Evolutionary conservation across 768 basidiomycete species (phyloP), one percentile per base, ranked within the genome.

Genomic region (Amanita rubescens): DNA sequence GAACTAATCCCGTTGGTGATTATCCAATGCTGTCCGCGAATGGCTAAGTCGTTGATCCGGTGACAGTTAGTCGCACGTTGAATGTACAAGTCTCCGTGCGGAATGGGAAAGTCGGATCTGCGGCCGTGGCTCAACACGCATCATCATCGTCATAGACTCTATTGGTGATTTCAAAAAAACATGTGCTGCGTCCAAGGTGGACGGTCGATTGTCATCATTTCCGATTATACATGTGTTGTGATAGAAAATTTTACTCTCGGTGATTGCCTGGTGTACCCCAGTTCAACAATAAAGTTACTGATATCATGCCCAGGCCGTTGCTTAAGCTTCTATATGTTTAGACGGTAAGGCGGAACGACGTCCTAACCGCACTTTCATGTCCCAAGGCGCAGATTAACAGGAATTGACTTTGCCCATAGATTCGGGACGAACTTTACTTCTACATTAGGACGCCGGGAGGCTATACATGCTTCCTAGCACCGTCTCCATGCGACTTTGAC

Each of bases 311-410:
- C 44, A 46, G 30, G 27, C 15, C 43, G 27, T 22, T 15, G 43
- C 25, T 30, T 46, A 46, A 30, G 25, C 24, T 46, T 30, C 38
- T 39, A 25, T 46, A 46, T 46, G 44, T 46, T 46, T 46, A 46
- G 25, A 30, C 44, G 15, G 12, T 12, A 19, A 42, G 22, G 20
- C 41, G 12, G 41, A 20, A 20, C 41, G 20, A 22, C 41, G 19
- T 41, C 39, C 41, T 42, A 42, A 42, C 19, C 17, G 19, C 41
- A 20, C 10, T 42, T 0, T 11, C 41, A 42, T 42, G 11, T 5
- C 19, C 22, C 41, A 42, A 19, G 25, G 44, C 27, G 44, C 44
- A 30, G 44, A 46, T 46, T 30, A 46, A 30, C 30, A 17, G 25
- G 44, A 3, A 30, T 30, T 17, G n/a, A 10, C 27, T 46, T 27